phyloP scores from a whole-genome alignment of 2,329 filamentous ascomycete genomes.

The Trichoderma sp. region DNA sequence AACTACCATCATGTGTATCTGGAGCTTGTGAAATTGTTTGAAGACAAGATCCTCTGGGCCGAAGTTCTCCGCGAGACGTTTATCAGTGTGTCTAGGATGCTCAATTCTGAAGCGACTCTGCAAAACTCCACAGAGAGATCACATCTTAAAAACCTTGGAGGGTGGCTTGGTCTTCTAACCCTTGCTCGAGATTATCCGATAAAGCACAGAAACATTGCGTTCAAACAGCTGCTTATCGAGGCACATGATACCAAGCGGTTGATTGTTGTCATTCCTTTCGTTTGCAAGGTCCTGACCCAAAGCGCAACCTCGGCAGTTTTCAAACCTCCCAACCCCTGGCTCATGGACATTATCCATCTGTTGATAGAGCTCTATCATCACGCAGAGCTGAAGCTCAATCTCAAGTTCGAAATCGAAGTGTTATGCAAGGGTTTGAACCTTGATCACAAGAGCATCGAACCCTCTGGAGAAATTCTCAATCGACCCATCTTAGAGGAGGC shows the following conservation, averaged over 20 bases:
- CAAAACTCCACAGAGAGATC: conserved; percentile 79
- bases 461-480: conserved; percentile 81
- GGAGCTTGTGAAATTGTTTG: conserved; percentile 79
- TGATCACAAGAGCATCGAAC: conserved; percentile 89
- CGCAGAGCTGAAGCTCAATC: conserved; percentile 89
- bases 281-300: conserved; percentile 90
- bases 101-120: conserved; percentile 87
- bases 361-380: conserved; percentile 92
- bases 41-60: conserved; percentile 74
- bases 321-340: conserved; percentile 91
- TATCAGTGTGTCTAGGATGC: conserved; percentile 76
- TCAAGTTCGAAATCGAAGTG: conserved; percentile 98
- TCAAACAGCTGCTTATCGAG: conserved; percentile 92
- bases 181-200: conserved; percentile 93
- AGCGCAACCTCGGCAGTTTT: conserved; percentile 85
- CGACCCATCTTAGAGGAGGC: conserved; percentile 64
- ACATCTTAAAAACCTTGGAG: conserved; percentile 88
- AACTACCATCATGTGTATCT: conserved; percentile 95
- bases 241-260: conserved; percentile 90
- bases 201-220: conserved; percentile 93
- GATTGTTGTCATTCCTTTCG: conserved; percentile 91
- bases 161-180: conserved; percentile 90
- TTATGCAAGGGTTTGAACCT: conserved; percentile 88
- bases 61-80: conserved; percentile 95
- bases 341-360: conserved; percentile 92